Percentiles rank a stretch among this genome's conserved stretches.
These are phyloP conservation scores for Cnidoscolus chayamansa DNA, from an alignment of 441 rosid species.

Conservation along the genomic window DNA sequence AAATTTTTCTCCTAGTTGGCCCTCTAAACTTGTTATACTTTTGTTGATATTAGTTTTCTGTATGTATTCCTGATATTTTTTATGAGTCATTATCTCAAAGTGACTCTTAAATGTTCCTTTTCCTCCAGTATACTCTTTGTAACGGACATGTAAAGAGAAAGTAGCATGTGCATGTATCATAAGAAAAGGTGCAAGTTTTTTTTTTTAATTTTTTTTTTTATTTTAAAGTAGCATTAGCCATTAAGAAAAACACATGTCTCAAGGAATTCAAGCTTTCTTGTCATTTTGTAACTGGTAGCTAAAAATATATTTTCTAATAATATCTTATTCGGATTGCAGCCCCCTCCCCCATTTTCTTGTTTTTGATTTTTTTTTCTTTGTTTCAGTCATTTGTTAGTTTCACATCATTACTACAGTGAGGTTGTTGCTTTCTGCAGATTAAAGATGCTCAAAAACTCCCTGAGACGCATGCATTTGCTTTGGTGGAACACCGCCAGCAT, in stretches of 20 bases:
- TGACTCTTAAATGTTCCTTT: not conserved
- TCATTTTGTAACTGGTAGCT: not conserved
- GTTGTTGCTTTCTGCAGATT: slow-evolving; percentile 45
- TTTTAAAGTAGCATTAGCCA: not conserved
- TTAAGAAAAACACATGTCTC: not conserved
- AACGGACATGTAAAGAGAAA: not conserved
- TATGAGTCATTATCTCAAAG: not conserved
- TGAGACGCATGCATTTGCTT: slow-evolving; percentile 76
- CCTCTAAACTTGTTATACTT: not conserved
- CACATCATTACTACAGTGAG: slow-evolving; percentile 11
- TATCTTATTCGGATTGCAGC: not conserved
- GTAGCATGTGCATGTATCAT: no score
- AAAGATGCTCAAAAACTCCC: slow-evolving; percentile 49
- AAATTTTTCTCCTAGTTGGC: not conserved
- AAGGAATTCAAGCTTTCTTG: not conserved
- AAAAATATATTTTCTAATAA: not conserved
- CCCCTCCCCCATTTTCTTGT: not conserved
- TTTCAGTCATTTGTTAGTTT: not conserved
- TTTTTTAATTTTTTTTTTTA: not conserved
- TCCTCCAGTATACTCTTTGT: not conserved
- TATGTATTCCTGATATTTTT: not conserved
- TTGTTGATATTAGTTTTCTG: not conserved
- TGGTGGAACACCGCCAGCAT: slow-evolving; percentile 72
- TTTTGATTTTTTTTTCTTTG: not conserved
- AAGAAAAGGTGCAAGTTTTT: no score